Evolutionary conservation across 2,329 filamentous ascomycete species (phyloP), one percentile per base, ranked within the genome.

Genomic region (Venturia nashicola): DNA sequence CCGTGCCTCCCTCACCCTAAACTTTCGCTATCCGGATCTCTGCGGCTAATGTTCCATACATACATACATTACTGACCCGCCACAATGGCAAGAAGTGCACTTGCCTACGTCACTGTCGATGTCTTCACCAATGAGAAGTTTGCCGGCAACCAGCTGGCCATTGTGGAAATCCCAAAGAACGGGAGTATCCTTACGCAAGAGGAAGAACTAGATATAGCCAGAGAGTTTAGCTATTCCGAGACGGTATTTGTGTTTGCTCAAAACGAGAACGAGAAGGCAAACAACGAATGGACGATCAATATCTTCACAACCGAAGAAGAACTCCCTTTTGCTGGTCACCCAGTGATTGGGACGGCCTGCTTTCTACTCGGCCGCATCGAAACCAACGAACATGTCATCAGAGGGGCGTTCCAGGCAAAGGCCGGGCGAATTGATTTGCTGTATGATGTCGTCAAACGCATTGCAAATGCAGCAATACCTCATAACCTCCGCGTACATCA

Each of bases 401-500:
- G 73, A 23, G 78, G 73, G 11, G 69, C 66, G 8, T 75, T 80
- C 64, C 69, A 75, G 5, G 75, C 74, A 66, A 80, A 74, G 71
- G 78, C 72, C 66, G 80, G 80, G 2, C 70, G 70, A 1, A 78
- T 83, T 11, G 68, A 70, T 11, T 70, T 78, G 62, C 70, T 72
- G 16, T 80, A 76, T 66, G 73, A 77, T 67, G 70, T 74, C 4
- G 68, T 69, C 9, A 74, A 72, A 27, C 71, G 71, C 44, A 71
- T 78, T n/a, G 83, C 86, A 5, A 80, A 79, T 61, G 87, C 87
- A n/a, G 57, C 16, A 7, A 62, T 62, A 18, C 87, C 88, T 42
- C 86, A 90, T 71, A 78, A 87, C 66, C 79, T 87, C 67, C 87
- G 83, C 68, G 70, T 85, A 64, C 88, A 91, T 73, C 68, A 68